Evolutionary conservation across 441 rosid species (phyloP).

Genomic region (Bocquillonia castaneifolia): DNA sequence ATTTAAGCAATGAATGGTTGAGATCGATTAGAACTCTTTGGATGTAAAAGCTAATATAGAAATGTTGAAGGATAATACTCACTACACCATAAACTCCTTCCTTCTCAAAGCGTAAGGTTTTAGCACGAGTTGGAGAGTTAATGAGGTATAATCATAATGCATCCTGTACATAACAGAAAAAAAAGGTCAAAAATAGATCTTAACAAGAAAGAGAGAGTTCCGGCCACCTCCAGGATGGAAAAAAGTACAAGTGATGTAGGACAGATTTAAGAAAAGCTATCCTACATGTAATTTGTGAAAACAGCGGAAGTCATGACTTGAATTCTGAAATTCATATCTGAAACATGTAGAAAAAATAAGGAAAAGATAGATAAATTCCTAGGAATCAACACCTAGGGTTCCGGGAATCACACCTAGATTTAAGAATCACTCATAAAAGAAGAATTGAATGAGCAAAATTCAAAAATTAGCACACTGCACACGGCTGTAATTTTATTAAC

Average conservation of each 20-base stretch:
- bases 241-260: neutral
- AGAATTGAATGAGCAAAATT: no score
- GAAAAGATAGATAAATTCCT: no score
- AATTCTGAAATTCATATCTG: no score
- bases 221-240: slow-evolving; percentile 10
- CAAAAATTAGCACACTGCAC: no score
- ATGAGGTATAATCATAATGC: slow-evolving; percentile 89
- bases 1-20: neutral
- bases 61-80: slow-evolving; percentile 37
- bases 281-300: no score
- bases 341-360: no score
- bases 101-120: slow-evolving; percentile 82
- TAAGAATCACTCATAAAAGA: no score
- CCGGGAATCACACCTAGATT: no score
- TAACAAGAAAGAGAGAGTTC: slow-evolving; percentile 12
- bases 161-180: slow-evolving; percentile 48
- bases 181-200: slow-evolving; percentile 4
- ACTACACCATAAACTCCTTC: slow-evolving; percentile 93
- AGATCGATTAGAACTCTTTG: neutral
- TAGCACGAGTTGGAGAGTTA: slow-evolving; percentile 98
- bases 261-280: no score
- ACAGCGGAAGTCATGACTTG: no score
- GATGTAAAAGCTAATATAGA: slow-evolving; percentile 15
- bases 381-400: no score
- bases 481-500: no score